Evolutionary conservation across 1,139 yeast species (phyloP), one percentile per base, ranked within the genome.

Genomic region (Geotrichum aggregatum): DNA sequence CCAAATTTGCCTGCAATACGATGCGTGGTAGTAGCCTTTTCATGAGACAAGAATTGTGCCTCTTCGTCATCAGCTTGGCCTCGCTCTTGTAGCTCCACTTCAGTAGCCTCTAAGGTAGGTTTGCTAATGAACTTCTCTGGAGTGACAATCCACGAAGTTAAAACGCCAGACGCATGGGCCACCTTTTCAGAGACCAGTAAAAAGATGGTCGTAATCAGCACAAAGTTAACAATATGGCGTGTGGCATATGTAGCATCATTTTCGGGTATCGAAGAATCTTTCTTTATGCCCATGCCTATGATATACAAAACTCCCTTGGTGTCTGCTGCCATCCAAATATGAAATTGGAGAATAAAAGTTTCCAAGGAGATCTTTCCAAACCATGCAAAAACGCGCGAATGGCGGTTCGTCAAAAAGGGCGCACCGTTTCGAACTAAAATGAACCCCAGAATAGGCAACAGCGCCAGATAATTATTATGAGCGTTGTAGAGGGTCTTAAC

Each of bases 271-370:
- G 28, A 39, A 8, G n/a, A 18, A 18, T 14, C 44, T 13, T 18
- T 16, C 21, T 18, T 18, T 7, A 51, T 26, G n/a, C 54, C 56
- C 56, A 54, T 54, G 14, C 36, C 52, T 16, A 54, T 11, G 39
- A 56, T 55, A 39, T 55, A 55, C 30, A 60, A 42, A 1, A 59
- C 52, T 7, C 62, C 63, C 35, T 55, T 56, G 26, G 64, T 59
- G 38, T 61, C 64, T 4, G 61, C 63, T 8, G 63, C 64, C 60
- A 61, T 53, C 62, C 62, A 61, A 22, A 61, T 58, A 39, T 61
- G 64, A 44, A 59, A 59, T 41, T 61, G 63, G 24, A 61, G 49
- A 26, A 61, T 61, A 48, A 61, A 61, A 3, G 64, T 61, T 43
- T 61, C 64, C 28, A 61, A 54, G 14, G 64, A 61, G 47, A 61